Conservation (phyloP, 2,329 filamentous ascomycete genomes). For the Beauveria sp. region DNA sequence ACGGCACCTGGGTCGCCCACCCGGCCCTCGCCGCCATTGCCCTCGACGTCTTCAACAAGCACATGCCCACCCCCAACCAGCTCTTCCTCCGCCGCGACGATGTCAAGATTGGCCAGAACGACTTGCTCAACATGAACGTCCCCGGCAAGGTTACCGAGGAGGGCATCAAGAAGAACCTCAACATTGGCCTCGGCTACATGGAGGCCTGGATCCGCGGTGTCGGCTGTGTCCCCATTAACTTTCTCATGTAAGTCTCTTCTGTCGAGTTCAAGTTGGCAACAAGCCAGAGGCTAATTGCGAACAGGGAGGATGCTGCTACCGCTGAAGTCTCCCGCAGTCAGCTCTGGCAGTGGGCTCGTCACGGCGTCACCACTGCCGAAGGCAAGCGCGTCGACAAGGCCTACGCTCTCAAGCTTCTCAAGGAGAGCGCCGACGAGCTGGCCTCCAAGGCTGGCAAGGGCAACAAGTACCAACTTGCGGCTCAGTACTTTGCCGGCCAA, state of each 20-base stretch:
- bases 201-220: constrained; percentile 94
- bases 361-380: constrained; percentile 67
- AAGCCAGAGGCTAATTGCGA: neutral
- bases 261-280: neutral
- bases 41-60: constrained; percentile 87
- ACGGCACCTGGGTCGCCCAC: constrained; percentile 96
- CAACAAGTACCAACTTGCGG: constrained; percentile 86
- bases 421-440: constrained; percentile 75
- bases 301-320: constrained; percentile 84
- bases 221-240: constrained; percentile 96
- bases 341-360: constrained; percentile 90
- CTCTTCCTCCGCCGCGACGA: constrained; percentile 86
- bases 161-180: constrained; percentile 94
- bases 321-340: constrained; percentile 92
- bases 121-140: constrained; percentile 96
- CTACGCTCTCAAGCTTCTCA: constrained; percentile 78
- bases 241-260: constrained; percentile 60
- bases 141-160: constrained; percentile 87
- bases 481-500: constrained; percentile 86
- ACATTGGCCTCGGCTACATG: constrained; percentile 96
- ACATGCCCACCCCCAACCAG: constrained; percentile 99
- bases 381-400: constrained; percentile 90
- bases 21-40: constrained; percentile 85
- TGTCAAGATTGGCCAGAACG: constrained; percentile 75
- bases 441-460: constrained; percentile 69